Conservation (phyloP, 345 rosid species). For the Leavenworthia alabamica region DNA sequence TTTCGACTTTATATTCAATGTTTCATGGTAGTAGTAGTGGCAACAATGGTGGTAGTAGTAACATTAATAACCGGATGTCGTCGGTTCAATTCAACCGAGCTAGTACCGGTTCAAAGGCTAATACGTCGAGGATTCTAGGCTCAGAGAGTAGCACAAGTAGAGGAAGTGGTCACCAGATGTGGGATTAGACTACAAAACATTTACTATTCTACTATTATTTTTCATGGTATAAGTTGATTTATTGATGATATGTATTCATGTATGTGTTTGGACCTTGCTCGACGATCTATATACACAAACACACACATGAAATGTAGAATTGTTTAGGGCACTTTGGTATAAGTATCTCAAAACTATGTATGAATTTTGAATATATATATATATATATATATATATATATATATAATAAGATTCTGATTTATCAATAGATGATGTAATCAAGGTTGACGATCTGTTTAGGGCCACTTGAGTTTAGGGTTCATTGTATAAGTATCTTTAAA, state of each 20-base stretch:
- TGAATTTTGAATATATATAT: not conserved
- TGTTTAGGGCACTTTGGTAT: not conserved
- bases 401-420: not conserved
- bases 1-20: conserved; percentile 29
- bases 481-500: too few species aligned
- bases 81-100: conserved; percentile 14
- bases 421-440: not conserved
- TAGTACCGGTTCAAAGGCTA: not conserved
- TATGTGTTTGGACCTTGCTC: not conserved
- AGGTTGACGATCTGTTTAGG: not conserved
- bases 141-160: conserved; percentile 9
- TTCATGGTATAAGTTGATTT: not conserved
- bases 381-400: too few species aligned
- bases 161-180: conserved; percentile 18
- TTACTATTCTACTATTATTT: not conserved
- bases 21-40: conserved; percentile 21
- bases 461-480: too few species aligned
- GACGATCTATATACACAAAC: not conserved
- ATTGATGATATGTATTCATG: not conserved
- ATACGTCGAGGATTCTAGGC: not conserved
- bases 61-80: conserved; percentile 13
- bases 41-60: conserved; percentile 12
- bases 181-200: conserved; percentile 11
- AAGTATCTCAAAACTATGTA: not conserved
- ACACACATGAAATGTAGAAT: not conserved